These are phyloP conservation scores for Ceratobasidium sp. DNA, from an alignment of 1,284 basidiomycete species.

Conservation along the genomic window DNA sequence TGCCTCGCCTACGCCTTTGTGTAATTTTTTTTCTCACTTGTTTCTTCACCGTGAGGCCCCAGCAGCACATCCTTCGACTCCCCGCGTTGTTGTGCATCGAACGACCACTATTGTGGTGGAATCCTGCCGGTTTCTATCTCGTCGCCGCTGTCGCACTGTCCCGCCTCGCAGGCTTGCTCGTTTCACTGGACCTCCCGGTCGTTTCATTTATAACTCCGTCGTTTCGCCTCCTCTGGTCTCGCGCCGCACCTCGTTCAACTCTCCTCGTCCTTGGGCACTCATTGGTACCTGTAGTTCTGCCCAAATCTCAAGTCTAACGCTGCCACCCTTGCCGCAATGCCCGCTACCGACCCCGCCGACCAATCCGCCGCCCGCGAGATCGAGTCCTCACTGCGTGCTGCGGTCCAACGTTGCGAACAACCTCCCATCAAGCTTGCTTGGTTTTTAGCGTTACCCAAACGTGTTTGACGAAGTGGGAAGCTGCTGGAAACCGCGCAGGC, in stretches of 20 bases:
- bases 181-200: background rate
- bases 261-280: background rate
- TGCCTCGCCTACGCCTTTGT: no score
- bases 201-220: background rate
- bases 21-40: background rate
- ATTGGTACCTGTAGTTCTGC: background rate
- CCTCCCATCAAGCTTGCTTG: conserved; percentile 3
- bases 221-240: background rate
- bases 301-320: background rate
- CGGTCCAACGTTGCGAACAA: background rate
- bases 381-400: background rate
- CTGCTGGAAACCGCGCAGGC: background rate
- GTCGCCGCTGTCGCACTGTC: background rate
- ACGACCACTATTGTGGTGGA: no score
- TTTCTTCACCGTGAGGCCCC: background rate
- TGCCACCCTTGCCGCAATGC: background rate
- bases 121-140: background rate
- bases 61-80: no score
- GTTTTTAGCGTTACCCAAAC: background rate
- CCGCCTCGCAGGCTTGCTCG: background rate
- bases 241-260: background rate
- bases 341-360: background rate
- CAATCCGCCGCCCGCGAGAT: background rate
- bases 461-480: background rate
- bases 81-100: no score